These are phyloP conservation scores for Cyberlindnera japonica DNA, from an alignment of 805 yeast species.

Conservation along the genomic window DNA sequence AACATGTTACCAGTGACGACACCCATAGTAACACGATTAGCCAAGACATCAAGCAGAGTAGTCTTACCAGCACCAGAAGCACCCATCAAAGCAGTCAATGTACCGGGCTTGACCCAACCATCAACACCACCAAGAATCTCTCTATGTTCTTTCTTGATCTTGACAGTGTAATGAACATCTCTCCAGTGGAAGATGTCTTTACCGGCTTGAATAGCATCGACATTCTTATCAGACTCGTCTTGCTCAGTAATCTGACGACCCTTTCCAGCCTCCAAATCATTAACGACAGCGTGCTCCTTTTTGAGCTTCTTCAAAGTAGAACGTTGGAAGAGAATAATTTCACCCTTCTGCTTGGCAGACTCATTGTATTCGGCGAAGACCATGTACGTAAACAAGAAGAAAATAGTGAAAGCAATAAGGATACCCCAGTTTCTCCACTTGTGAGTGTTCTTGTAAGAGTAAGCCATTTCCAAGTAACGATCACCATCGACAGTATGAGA, in stretches of 20 bases:
- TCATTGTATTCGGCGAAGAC: conserved; percentile 52
- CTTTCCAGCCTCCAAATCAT: conserved; percentile 26
- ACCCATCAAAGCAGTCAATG: conserved; percentile 75
- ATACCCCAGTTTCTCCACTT: conserved; percentile 69
- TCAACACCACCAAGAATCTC: conserved; percentile 62
- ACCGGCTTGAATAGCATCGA: conserved; percentile 32
- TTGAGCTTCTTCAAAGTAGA: conserved; percentile 44
- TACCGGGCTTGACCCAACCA: conserved; percentile 84
- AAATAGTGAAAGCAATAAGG: conserved; percentile 47
- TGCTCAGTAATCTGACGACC: conserved; percentile 29
- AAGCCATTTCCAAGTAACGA: conserved; percentile 42
- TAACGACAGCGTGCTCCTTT: conserved; percentile 34
- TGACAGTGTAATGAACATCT: conserved; percentile 66
- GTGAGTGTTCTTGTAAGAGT: conserved; percentile 41
- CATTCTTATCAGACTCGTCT: conserved; percentile 19
- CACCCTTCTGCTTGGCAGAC: conserved; percentile 70
- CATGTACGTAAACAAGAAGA: conserved; percentile 54
- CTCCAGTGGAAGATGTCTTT: conserved; percentile 72
- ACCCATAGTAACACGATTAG: conserved; percentile 68
- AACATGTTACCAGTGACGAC: conserved; percentile 64
- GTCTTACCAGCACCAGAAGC: conserved; percentile 84
- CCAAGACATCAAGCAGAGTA: conserved; percentile 64
- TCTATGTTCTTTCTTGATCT: conserved; percentile 57
- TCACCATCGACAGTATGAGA: conserved; percentile 47
- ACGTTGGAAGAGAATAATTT: conserved; percentile 56